These are phyloP conservation scores for Larix kaempferi DNA, from an alignment of 75 land plant genomes.

Conservation along the genomic window DNA sequence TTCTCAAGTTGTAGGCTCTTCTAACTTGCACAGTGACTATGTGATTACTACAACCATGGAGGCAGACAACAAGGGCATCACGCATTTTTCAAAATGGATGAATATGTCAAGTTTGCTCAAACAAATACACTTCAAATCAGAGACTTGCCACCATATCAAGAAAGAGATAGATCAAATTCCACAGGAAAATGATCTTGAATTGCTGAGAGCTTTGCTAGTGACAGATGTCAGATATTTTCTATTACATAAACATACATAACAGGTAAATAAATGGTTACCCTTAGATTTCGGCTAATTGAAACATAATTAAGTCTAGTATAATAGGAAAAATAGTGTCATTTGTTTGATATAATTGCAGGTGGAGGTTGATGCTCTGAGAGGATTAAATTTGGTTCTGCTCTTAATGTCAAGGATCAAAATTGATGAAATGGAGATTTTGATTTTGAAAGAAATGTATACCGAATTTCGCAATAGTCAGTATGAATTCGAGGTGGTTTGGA, in stretches of 20 bases:
- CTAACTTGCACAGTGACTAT: not conserved
- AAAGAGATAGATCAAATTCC: not conserved
- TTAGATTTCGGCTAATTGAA: not conserved
- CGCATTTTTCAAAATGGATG: not conserved
- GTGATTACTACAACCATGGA: not conserved
- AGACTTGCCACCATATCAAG: not conserved
- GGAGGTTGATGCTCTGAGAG: not conserved
- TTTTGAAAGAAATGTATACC: not conserved
- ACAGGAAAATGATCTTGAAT: not conserved
- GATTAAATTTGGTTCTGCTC: not conserved
- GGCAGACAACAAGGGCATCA: not conserved
- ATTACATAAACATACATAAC: not conserved
- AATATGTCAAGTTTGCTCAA: not conserved
- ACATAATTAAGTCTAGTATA: not conserved
- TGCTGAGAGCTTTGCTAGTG: not conserved
- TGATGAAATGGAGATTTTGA: not conserved
- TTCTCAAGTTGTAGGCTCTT: not conserved
- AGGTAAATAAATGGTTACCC: not conserved
- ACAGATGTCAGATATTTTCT: not conserved
- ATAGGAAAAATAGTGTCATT: not conserved
- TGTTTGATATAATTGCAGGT: not conserved
- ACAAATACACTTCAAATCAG: not conserved
- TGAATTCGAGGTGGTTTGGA: not conserved
- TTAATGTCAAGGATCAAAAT: not conserved
- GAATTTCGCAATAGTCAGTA: not conserved